Percentiles rank a stretch among this genome's conserved stretches.
Conservation (phyloP, 805 yeast species). For the Sugiyamaella boreocaroliniensis region DNA sequence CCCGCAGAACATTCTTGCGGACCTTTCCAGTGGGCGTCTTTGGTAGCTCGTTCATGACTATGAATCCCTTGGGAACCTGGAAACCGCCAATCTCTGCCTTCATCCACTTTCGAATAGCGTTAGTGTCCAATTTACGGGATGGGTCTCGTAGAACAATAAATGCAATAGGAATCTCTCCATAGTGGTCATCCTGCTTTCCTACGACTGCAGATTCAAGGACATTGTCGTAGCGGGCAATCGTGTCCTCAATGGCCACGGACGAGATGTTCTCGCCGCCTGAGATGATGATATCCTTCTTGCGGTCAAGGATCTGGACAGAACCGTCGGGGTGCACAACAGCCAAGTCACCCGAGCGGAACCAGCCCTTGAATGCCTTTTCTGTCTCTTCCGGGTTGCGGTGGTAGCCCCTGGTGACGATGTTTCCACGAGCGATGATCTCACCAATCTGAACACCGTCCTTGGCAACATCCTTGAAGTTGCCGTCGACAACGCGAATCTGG, state of each 20-base stretch:
- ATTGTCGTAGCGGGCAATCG: slow-evolving; percentile 23
- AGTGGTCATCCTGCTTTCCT: slow-evolving; percentile 28
- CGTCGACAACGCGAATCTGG: slow-evolving; percentile 25
- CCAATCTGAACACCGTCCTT: slow-evolving; percentile 30
- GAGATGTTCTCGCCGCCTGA: slow-evolving; percentile 35
- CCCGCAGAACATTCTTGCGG: slow-evolving; percentile 30
- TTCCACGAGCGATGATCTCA: slow-evolving; percentile 31
- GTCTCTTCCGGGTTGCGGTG: slow-evolving; percentile 30
- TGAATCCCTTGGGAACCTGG: slow-evolving; percentile 28
- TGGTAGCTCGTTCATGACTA: slow-evolving; percentile 27
- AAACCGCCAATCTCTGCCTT: slow-evolving; percentile 28
- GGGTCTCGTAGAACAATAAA: slow-evolving; percentile 22
- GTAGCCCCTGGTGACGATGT: slow-evolving; percentile 29
- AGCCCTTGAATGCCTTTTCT: slow-evolving; percentile 26
- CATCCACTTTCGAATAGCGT: slow-evolving; percentile 22
- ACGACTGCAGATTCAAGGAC: slow-evolving; percentile 31
- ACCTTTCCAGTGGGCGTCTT: slow-evolving; percentile 35
- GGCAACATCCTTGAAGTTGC: slow-evolving; percentile 22
- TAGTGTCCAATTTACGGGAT: slow-evolving; percentile 10
- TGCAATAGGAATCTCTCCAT: slow-evolving; percentile 33
- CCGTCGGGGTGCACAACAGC: slow-evolving; percentile 33
- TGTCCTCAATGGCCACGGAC: slow-evolving; percentile 30
- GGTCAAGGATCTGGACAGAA: slow-evolving; percentile 28
- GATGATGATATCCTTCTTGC: slow-evolving; percentile 33
- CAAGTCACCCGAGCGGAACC: slow-evolving; percentile 33